Conservation (phyloP, 139 green algal species). For the Chlamydomonas schloesseri region DNA sequence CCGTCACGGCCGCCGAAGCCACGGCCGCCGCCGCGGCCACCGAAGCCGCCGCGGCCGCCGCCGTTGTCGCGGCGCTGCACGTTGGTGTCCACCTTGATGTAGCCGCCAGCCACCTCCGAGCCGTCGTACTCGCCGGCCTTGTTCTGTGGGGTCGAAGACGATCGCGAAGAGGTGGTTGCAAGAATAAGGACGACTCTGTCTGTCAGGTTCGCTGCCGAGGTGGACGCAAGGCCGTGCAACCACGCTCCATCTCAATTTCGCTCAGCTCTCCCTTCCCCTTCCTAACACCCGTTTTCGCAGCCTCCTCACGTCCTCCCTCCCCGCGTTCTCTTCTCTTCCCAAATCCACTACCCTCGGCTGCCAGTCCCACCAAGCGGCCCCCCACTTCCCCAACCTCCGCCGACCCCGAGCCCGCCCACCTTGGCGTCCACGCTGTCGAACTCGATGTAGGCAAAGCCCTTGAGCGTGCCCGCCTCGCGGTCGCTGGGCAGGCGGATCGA, state of each 20-base stretch:
- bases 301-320: too few relatives aligned
- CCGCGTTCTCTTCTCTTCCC: too few relatives aligned
- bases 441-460: constrained; percentile 84
- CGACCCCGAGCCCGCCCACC: neutral
- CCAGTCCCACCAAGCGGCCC: too few relatives aligned
- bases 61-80: constrained; percentile 35
- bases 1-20: constrained; percentile 30
- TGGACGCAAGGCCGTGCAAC: too few relatives aligned
- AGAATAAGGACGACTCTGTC: too few relatives aligned
- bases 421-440: constrained; percentile 71
- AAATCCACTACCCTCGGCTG: too few relatives aligned
- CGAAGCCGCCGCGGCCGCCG: constrained; percentile 21
- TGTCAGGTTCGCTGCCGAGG: too few relatives aligned
- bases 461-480: constrained; percentile 75
- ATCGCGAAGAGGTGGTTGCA: neutral
- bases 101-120: constrained; percentile 63
- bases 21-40: constrained; percentile 33
- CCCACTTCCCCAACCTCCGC: too few relatives aligned
- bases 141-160: too few relatives aligned
- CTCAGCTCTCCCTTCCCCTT: too few relatives aligned
- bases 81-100: constrained; percentile 74
- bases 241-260: too few relatives aligned
- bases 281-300: too few relatives aligned
- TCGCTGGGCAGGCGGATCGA: constrained; percentile 77
- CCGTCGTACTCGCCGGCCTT: constrained; percentile 74